Conservation (phyloP, 352 stramenopile genomes). For the Phytophthora brassicae region DNA sequence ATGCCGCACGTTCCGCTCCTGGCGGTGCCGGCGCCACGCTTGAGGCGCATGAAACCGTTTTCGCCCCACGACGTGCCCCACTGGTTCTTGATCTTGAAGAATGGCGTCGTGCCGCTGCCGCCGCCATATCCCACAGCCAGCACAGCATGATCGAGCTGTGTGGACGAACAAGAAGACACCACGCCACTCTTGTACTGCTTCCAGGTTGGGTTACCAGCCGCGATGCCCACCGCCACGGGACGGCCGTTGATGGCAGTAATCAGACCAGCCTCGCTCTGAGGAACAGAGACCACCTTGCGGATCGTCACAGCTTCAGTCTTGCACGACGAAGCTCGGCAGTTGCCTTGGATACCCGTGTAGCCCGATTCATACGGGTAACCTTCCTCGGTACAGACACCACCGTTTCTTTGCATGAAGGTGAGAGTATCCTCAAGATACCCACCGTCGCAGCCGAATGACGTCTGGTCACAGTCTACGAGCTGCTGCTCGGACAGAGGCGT, state of each 20-base stretch:
- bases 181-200: slow-evolving; percentile 98
- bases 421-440: slow-evolving; percentile 89
- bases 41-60: slow-evolving; percentile 92
- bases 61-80: slow-evolving; percentile 95
- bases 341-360: slow-evolving; percentile 26
- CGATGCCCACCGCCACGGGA: slow-evolving; percentile 94
- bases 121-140: slow-evolving; percentile 95
- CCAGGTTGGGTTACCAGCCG: slow-evolving; percentile 94
- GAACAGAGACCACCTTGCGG: slow-evolving; percentile 50
- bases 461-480: slow-evolving; percentile 88
- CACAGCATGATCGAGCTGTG: slow-evolving; percentile 97
- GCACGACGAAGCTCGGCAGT: slow-evolving; percentile 41
- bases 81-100: slow-evolving; percentile 98
- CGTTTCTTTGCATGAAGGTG: slow-evolving; percentile 78
- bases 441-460: slow-evolving; percentile 88
- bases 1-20: slow-evolving; percentile 51
- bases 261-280: slow-evolving; percentile 82
- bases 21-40: slow-evolving; percentile 62
- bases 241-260: slow-evolving; percentile 85
- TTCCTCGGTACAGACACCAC: slow-evolving; percentile 79
- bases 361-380: slow-evolving; percentile 85
- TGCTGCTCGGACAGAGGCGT: slow-evolving; percentile 92
- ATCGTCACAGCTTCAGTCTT: slow-evolving; percentile 35
- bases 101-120: slow-evolving; percentile 32
- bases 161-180: slow-evolving; percentile 70